Base-by-base conservation (phyloP, 2,329 filamentous ascomycete species). In the Aspergillus viridinutans region DNA sequence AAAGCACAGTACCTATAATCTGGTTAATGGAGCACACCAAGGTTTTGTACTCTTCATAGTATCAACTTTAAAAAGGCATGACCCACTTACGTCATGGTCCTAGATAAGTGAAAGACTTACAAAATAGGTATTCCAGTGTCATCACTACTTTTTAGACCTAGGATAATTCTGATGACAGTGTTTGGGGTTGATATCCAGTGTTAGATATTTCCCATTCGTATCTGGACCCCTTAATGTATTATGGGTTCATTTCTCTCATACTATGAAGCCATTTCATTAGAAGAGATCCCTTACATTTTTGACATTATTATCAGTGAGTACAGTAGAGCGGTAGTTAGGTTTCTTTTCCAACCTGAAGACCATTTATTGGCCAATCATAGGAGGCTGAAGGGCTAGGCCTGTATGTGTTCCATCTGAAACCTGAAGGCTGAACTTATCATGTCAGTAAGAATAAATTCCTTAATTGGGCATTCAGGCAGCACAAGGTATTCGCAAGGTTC, bases 391-490 rank as follows among this genome's bases (percentile, higher is more conserved):
- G 32, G 4, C 32, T 35, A 17, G 32, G 32, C 32, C 14, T 35
- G 32, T 35, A 35, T 14, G 32, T 14, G 32, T 17, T 4, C 12
- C 32, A 17, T 35, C 32, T 35, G 32, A 35, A 38, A 38, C 14
- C 32, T 38, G 32, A 38, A 38, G 32, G 14, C 32, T 17, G 14
- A 17, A 38, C 17, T 38, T 38, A 38, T 38, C 32, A 17, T 38
- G 14, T 49, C 25, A 47, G 20, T 8, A 26, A 38, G 25, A 29
- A 49, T 50, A 35, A 50, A 43, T 51, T 17, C 14, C 32, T 52
- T 61, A 57, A 64, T 64, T 66, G 62, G 64, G 61, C 64, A 64
- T 23, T 64, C 58, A 59, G 64, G 64, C 64, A 64, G 57, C 62
- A 61, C 58, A 54, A 54, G 52, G 56, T 52, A 51, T 48, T 35